Base-by-base conservation (phyloP, 257 asterid genomes). In the Solanum ossicruentum region DNA sequence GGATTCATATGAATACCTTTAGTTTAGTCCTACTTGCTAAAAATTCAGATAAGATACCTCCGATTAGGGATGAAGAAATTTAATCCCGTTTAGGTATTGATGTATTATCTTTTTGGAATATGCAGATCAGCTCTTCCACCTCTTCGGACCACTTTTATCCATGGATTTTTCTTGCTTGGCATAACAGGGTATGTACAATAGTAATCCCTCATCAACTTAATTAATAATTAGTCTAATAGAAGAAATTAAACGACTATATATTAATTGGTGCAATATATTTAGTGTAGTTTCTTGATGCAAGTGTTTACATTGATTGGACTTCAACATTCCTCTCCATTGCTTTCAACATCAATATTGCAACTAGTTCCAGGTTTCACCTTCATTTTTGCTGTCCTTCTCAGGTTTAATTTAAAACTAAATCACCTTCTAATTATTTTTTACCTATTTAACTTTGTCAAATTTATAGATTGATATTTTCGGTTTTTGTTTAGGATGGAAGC, bases 341-440 rank as follows among this genome's bases (percentile, higher is more conserved):
- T 94, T 79, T 85, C 92, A 13, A 82, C 93, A 41, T 87, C 94
- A 18, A 83, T 94, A 84, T 88, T 94, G 72, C 92, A 93, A 88
- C 92, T 94, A 84, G 81, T 90, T 83, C 98, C 98, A 4, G 95
- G 92, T 9, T 91, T 93, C 90, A 93, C 95, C 69, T 92, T 91
- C 87, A 39, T 91, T 16, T 66, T 93, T 11, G 94, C 97, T 8
- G 88, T 92, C 77, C 41, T 94, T 49, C 86, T 93, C 86, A 91
- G 97, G 97, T 92, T 43, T 12, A 36, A 60, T 32, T 32, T 32
- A 32, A 21, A 13, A 36, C 21, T 41, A 70, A 70, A 41, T 21
- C 28, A 58, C 57, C 43, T 47, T 63, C 9, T 51, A 71, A 63
- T 71, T 7, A 51, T 13, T 60, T 9, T 58, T n/a, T 55, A 70